Evolutionary conservation across 805 yeast species (phyloP).

Genomic region (Sungouiozyma intestinalis): DNA sequence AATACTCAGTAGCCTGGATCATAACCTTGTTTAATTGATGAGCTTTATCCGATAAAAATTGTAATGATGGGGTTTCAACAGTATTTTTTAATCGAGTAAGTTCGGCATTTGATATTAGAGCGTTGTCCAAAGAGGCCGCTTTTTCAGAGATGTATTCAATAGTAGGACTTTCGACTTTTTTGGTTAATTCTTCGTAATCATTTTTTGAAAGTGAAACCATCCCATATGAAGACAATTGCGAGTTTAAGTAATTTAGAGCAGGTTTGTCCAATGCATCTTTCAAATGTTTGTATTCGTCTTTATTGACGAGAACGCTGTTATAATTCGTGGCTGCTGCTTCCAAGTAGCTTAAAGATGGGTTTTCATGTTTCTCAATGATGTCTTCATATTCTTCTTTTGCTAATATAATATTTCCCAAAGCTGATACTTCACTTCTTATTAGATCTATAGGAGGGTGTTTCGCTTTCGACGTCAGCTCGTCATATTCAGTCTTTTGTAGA

Average conservation of each 20-base stretch:
- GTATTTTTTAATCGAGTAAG: constrained; percentile 1
- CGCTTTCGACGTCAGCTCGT: constrained; percentile 3
- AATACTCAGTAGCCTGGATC: background rate
- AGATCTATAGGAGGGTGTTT: constrained; percentile 10
- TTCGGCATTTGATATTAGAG: constrained; percentile 11
- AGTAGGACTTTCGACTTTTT: constrained; percentile 7
- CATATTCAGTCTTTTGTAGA: constrained; percentile 11
- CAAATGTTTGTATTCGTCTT: background rate
- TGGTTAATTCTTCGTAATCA: constrained; percentile 2
- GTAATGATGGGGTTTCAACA: constrained; percentile 10
- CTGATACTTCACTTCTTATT: background rate
- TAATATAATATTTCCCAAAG: background rate
- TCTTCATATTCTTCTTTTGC: constrained; percentile 1
- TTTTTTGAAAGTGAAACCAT: background rate
- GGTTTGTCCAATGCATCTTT: background rate
- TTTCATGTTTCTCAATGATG: constrained; percentile 9
- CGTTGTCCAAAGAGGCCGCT: constrained; percentile 10
- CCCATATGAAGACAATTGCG: background rate
- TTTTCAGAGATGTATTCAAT: constrained; percentile 7
- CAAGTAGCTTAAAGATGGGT: constrained; percentile 3
- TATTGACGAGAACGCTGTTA: background rate
- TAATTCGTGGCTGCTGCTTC: background rate
- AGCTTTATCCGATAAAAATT: constrained; percentile 20
- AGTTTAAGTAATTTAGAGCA: background rate
- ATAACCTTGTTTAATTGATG: background rate